Evolutionary conservation across 2,329 filamentous ascomycete genomes (phyloP), one percentile per base, ranked within the genome.

Genomic region (Phyllosticta citrichinensis): DNA sequence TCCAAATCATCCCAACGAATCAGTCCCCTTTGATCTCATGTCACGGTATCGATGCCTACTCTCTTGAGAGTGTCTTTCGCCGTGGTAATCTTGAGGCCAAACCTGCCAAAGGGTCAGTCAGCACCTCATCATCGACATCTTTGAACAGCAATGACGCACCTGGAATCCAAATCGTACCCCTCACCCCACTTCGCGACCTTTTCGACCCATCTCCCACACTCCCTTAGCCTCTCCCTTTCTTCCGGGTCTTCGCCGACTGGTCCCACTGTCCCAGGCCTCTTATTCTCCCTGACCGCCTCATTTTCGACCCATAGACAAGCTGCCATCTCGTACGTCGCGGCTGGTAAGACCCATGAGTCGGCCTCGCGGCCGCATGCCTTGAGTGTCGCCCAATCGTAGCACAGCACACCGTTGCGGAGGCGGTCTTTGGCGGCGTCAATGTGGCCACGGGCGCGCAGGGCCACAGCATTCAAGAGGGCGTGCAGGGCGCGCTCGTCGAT

Each of bases 261-360:
- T 25, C 56, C 17, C 10, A 27, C 52, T 30, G 17, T 25, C 4
- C 17, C 56, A 17, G 51, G 12, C 47, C 25, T 53, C 14, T 35
- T 19, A 24, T 73, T 76, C 30, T 72, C 73, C 24, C 60, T 64
- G 75, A 79, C 57, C 64, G 74, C 63, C 71, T 71, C 9, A 67
- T 79, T 67, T 68, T 93, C 87, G 62, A 82, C 80, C 92, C 93
- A 99, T 1, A 87, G 77, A 60, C 89, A 84, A 8, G 88, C 90
- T 0, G 86, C 91, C 77, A 94, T 84, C 74, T 99, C 94, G 73
- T 97, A 97, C 65, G 90, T 81, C 1, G 88, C 91, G 0, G 86
- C 84, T 0, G 93, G 89, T 6, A 82, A 77, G 10, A 84, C 79
- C 77, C 88, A 92, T 67, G 88, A 86, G 62, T 92, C 88, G 62